phyloP scores from a whole-genome alignment of 2,329 filamentous ascomycete species.

The Pleoardoris graminearum region DNA sequence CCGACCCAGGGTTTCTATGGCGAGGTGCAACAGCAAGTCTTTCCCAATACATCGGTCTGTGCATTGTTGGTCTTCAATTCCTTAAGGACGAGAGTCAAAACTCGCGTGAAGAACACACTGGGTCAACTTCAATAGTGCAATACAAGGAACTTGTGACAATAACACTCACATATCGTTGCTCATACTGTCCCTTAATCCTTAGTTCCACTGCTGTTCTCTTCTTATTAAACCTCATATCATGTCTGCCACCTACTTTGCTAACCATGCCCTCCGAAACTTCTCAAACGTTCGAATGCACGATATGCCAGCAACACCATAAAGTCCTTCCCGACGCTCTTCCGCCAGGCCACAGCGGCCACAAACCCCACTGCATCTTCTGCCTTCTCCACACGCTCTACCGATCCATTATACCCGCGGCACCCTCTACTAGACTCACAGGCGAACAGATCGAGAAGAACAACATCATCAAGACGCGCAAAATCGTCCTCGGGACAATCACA shows the following conservation, averaged over 20 bases:
- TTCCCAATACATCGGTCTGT: too few species aligned
- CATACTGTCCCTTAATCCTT: not conserved
- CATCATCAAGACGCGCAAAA: not conserved
- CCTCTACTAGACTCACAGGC: not conserved
- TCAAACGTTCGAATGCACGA: slow-evolving; percentile 3
- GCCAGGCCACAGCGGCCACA: not conserved
- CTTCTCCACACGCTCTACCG: not conserved
- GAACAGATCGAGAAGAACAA: slow-evolving; percentile 3
- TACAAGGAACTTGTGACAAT: too few species aligned
- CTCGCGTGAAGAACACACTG: too few species aligned
- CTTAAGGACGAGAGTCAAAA: too few species aligned
- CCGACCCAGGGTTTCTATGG: too few species aligned
- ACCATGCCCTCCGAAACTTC: not conserved
- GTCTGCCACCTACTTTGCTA: not conserved
- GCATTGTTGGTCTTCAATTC: too few species aligned
- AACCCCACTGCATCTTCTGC: slow-evolving; percentile 4
- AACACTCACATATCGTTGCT: not conserved
- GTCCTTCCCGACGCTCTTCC: not conserved
- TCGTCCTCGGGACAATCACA: not conserved
- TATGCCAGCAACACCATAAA: not conserved
- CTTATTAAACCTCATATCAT: not conserved
- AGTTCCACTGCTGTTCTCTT: not conserved
- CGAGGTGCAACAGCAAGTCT: too few species aligned
- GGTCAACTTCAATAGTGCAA: too few species aligned
- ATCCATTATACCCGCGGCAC: not conserved